Evolutionary conservation across 805 yeast genomes (phyloP).

Genomic region (Saturnispora besseyi): DNA sequence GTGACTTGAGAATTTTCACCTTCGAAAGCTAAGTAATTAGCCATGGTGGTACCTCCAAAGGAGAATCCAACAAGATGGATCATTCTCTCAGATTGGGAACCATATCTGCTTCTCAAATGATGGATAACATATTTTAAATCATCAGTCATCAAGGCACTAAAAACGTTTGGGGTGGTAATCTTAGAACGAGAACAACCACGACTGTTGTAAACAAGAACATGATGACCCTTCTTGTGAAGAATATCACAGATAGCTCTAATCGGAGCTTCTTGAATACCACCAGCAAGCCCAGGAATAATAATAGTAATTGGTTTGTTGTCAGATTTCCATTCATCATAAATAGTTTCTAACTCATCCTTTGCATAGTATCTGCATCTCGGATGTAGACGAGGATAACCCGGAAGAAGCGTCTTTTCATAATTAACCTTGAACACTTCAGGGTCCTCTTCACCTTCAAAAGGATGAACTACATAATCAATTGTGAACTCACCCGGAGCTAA

Average conservation of each 20-base stretch:
- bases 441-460: slow-evolving; percentile 15
- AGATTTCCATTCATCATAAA: slow-evolving; percentile 26
- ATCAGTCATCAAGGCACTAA: slow-evolving; percentile 59
- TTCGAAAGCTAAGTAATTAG: slow-evolving; percentile 67
- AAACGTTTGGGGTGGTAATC: slow-evolving; percentile 57
- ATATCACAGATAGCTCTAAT: slow-evolving; percentile 45
- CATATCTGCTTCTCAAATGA: slow-evolving; percentile 41
- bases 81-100: slow-evolving; percentile 35
- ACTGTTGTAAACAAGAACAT: slow-evolving; percentile 50
- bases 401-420: slow-evolving; percentile 36
- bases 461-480: slow-evolving; percentile 38
- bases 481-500: slow-evolving; percentile 35
- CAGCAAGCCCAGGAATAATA: slow-evolving; percentile 65
- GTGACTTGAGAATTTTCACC: slow-evolving; percentile 41
- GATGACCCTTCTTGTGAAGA: slow-evolving; percentile 39
- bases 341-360: slow-evolving; percentile 31
- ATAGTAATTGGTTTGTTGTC: slow-evolving; percentile 49
- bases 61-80: slow-evolving; percentile 64
- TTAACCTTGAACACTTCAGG: slow-evolving; percentile 24
- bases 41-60: slow-evolving; percentile 58
- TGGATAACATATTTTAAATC: slow-evolving; percentile 56
- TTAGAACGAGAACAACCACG: slow-evolving; percentile 75
- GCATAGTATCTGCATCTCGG: slow-evolving; percentile 59
- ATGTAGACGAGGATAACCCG: slow-evolving; percentile 50
- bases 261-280: slow-evolving; percentile 73